Base-by-base conservation (phyloP, 192 early-diverging fungal genomes). In the Mortierella alpina region DNA sequence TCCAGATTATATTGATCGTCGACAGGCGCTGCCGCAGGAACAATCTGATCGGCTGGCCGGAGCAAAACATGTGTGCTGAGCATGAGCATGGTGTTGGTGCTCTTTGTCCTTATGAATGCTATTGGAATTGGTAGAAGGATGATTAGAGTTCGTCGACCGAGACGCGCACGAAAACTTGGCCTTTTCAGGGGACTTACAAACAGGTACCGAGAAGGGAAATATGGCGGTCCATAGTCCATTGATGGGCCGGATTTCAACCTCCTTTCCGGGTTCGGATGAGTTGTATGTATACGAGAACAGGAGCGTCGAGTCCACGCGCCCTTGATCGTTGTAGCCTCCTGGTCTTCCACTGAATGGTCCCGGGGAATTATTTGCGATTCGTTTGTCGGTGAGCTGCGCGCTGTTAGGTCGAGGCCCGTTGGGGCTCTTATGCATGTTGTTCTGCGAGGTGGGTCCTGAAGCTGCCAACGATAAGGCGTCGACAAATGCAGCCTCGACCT, bases 251-350 rank as follows among this genome's bases (percentile, higher is more conserved):
- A 87, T 68, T 53, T 78, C 74, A 15, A 70, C 53, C 40, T 85
- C 73, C 47, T 68, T 66, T 20, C 88, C 86, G 40, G 84, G 82
- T 4, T 75, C 70, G 20, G 75, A 69, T 7, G 79, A 31, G 52
- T 84, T 90, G 56, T 88, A 87, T 0, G 83, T 66, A 31, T 87
- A 84, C 5, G 87, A 83, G 49, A 63, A 90, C 18, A 88, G 82
- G 3, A 85, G 49, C 15, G 84, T 75, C 17, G 80, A 82, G 2
- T 85, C 84, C 20, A 72, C 18, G 20, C 82, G 81, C 57, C 59
- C 69, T 55, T 63, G 67, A 52, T 77, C 82, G 55, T 64, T 55
- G 11, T 57, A 55, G 17, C 66, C 50, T 2, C 66, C 51, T 40
- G 70, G 54, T 13, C 80, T 70, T 61, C 60, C 64, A n/a, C 66